Evolutionary conservation across 1,284 basidiomycete species (phyloP).

Genomic region (Ganoderma resinaceum): DNA sequence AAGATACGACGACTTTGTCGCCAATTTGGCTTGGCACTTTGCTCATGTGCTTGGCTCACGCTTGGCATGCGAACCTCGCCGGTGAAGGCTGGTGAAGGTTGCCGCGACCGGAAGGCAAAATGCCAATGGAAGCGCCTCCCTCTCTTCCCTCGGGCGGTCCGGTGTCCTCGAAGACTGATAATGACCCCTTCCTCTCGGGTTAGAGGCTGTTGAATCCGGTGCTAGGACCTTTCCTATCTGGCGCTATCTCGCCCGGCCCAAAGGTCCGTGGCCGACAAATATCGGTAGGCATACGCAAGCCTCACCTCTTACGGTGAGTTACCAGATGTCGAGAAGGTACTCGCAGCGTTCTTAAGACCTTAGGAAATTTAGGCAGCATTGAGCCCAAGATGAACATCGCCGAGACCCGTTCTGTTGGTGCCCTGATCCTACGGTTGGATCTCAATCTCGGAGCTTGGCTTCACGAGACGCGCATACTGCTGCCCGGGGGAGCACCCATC

Average conservation of each 20-base stretch:
- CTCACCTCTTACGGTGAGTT: neutral
- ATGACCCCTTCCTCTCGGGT: neutral
- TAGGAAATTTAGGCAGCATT: neutral
- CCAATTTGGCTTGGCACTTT: slow-evolving; percentile 20
- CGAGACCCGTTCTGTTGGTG: slow-evolving; percentile 1
- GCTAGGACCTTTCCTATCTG: neutral
- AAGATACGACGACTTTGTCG: slow-evolving; percentile 6
- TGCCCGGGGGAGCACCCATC: neutral
- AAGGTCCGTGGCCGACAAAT: neutral
- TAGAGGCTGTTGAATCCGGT: neutral
- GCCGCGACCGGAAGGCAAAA: slow-evolving; percentile 21
- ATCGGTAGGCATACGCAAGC: neutral
- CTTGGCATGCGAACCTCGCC: slow-evolving; percentile 28
- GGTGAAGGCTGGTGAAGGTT: neutral
- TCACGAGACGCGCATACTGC: neutral
- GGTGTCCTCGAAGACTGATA: slow-evolving; percentile 11
- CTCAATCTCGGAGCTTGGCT: slow-evolving; percentile 4
- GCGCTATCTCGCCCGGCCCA: neutral
- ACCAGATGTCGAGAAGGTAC: neutral
- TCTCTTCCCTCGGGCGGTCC: slow-evolving; percentile 12
- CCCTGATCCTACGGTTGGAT: neutral
- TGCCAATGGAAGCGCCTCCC: slow-evolving; percentile 14
- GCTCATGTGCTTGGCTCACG: slow-evolving; percentile 19
- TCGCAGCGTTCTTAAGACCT: neutral
- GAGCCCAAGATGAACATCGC: neutral